Evolutionary conservation across 1,139 yeast genomes (phyloP), one percentile per base, ranked within the genome.

Genomic region (Candida albicans): DNA sequence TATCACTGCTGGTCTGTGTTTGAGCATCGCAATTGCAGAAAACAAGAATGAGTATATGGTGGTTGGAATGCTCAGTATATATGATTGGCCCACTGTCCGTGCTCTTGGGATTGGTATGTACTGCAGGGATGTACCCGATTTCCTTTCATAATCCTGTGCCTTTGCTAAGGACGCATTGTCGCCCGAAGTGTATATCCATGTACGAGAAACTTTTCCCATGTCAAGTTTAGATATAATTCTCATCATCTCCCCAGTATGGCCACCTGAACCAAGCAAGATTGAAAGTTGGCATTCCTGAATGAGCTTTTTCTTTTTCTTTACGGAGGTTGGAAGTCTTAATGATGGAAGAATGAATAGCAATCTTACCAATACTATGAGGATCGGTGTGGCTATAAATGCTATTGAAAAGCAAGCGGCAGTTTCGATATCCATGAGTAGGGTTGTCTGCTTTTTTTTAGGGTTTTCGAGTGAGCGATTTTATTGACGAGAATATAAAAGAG

Each of bases 221-320:
- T 65, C 52, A 33, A 64, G 55, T 47, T 70, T 67, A 5, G 67
- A 59, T 12, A 88, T 59, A 26, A 93, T 68, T 33, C 93, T 70
- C 26, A 90, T 61, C 96, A 93, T 88, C 61, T 93, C 98, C 1
- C 97, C 98, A 0, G 98, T 91, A 58, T 93, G 99, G 1, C 98
- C 99, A 0, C 79, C 99, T 1, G 95, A 86, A 0, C 95, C 96
- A 5, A 87, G 61, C 11, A 86, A 69, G 1, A 85, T 67, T 77
- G 84, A 72, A 14, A 81, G 54, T 18, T 55, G 57, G 27, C 62
- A 48, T 8, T 67, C 69, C 33, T 51, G 26, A n/a, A 37, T 22
- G 15, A 43, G 32, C 12, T 39, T 40, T 15, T 30, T 40, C n/a
- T 32, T 25, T 14, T 36, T 26, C n/a, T 14, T 27, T 5, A 42